These are phyloP conservation scores for Colletotrichum sansevieriae DNA, from an alignment of 2,329 filamentous ascomycete species.

Conservation along the genomic window DNA sequence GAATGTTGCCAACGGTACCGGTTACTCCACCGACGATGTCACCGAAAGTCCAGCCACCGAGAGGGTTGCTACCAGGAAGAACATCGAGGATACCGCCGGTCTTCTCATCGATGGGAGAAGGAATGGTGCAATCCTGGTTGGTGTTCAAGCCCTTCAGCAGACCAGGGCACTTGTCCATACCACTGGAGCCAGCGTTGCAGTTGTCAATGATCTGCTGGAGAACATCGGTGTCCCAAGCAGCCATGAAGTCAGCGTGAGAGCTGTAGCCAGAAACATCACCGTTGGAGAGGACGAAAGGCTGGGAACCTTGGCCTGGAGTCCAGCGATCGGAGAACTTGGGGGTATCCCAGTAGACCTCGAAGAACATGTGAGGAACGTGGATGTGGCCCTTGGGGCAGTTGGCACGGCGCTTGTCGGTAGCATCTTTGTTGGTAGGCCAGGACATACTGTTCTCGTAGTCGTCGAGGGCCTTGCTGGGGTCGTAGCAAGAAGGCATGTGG, in stretches of 20 bases:
- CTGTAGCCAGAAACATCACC: constrained; percentile 79
- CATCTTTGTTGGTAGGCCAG: constrained; percentile 64
- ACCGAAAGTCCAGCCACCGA: constrained; percentile 63
- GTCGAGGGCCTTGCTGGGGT: constrained; percentile 70
- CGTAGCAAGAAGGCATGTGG: constrained; percentile 82
- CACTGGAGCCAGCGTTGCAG: constrained; percentile 70
- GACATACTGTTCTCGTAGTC: constrained; percentile 76
- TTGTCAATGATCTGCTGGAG: constrained; percentile 77
- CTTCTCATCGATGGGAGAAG: constrained; percentile 60
- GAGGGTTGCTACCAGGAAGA: constrained; percentile 68
- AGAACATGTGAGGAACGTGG: constrained; percentile 70
- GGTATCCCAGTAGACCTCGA: constrained; percentile 73
- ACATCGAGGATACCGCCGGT: constrained; percentile 57
- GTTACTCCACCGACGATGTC: constrained; percentile 8
- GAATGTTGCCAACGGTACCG: constrained; percentile 16
- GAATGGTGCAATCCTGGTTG: constrained; percentile 63
- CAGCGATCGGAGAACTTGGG: constrained; percentile 64
- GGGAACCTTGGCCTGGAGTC: constrained; percentile 65
- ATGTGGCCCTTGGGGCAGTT: constrained; percentile 68
- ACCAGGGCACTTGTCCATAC: constrained; percentile 73
- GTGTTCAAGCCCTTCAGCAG: constrained; percentile 67
- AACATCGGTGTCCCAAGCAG: constrained; percentile 76
- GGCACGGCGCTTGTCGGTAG: constrained; percentile 59
- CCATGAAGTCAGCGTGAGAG: constrained; percentile 79
- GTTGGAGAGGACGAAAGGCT: constrained; percentile 77